A percentile compares a stretch with the other conserved stretches of the same genome.
Conservation (phyloP, 202 grass and related monocot genomes). For the Schoenoplectus tabernaemontani region DNA sequence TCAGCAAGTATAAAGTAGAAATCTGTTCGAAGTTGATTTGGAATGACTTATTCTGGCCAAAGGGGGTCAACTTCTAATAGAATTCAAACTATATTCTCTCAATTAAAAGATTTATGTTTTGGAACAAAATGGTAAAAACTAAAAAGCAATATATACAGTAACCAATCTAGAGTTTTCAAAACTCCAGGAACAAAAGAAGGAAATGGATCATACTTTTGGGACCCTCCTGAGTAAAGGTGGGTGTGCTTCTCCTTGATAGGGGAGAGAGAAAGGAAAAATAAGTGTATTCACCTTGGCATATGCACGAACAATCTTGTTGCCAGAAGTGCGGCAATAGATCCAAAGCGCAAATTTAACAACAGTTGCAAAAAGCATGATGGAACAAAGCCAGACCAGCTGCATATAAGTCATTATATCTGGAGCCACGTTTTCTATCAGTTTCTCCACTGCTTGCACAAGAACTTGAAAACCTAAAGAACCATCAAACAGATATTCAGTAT, state of each 20-base stretch:
- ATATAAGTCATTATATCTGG: conserved; percentile 44
- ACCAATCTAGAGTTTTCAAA: background rate
- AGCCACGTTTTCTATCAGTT: conserved; percentile 47
- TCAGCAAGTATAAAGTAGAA: background rate
- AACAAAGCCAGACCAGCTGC: conserved; percentile 80
- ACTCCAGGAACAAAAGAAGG: background rate
- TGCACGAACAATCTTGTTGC: conserved; percentile 88
- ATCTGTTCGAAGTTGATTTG: background rate
- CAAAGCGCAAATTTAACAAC: conserved; percentile 77
- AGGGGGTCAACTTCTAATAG: background rate
- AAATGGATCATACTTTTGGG: background rate
- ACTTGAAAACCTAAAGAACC: conserved; percentile 77
- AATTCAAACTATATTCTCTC: background rate
- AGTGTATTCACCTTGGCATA: conserved; percentile 62
- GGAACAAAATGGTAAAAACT: background rate
- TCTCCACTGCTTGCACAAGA: conserved; percentile 78
- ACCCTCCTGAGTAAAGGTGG: background rate
- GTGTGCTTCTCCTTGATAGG: background rate
- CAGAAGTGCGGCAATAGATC: conserved; percentile 86
- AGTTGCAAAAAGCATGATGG: conserved; percentile 93
- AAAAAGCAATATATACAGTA: background rate
- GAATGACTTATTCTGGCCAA: background rate
- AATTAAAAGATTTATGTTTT: background rate
- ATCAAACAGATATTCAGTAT: background rate
- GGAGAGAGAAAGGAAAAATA: background rate